Conservation (phyloP, 805 yeast species). For the Citeromyces matritensis region DNA sequence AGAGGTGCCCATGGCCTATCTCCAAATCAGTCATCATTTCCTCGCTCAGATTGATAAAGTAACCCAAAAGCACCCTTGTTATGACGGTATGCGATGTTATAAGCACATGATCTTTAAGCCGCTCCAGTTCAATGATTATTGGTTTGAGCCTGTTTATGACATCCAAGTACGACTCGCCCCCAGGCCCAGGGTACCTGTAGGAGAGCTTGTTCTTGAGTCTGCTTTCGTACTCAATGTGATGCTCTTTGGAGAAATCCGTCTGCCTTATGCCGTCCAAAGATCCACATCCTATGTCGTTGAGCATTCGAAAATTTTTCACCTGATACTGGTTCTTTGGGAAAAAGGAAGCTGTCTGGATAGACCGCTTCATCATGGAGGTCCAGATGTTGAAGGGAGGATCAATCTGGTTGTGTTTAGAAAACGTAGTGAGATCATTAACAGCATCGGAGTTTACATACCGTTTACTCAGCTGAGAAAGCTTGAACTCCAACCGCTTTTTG, state of each 20-base stretch:
- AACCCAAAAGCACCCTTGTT: conserved; percentile 17
- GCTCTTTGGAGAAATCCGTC: conserved; percentile 11
- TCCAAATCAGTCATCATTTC: conserved; percentile 21
- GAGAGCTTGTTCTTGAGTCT: conserved; percentile 14
- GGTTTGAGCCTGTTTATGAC: conserved; percentile 18
- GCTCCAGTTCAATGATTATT: conserved; percentile 18
- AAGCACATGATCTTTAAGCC: conserved; percentile 17
- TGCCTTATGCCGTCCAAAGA: conserved; percentile 15
- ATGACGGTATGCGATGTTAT: conserved; percentile 18
- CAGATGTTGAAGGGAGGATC: conserved; percentile 14
- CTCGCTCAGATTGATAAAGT: conserved; percentile 18
- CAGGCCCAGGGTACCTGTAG: conserved; percentile 19
- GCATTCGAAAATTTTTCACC: conserved; percentile 15
- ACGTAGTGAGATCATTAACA: conserved; percentile 9
- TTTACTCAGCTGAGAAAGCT: conserved; percentile 15
- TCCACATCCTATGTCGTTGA: conserved; percentile 19
- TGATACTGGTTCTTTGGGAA: conserved; percentile 13
- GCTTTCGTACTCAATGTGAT: conserved; percentile 12
- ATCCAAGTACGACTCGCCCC: conserved; percentile 22
- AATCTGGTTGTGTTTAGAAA: conserved; percentile 5
- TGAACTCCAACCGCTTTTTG: conserved; percentile 17
- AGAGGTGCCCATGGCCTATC: conserved; percentile 17
- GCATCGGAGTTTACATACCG: conserved; percentile 11
- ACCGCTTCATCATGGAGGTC: conserved; percentile 16
- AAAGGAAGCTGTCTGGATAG: conserved; percentile 15